Conservation (phyloP, 192 early-diverging fungal genomes). For the Helicostylum pulchrum region DNA sequence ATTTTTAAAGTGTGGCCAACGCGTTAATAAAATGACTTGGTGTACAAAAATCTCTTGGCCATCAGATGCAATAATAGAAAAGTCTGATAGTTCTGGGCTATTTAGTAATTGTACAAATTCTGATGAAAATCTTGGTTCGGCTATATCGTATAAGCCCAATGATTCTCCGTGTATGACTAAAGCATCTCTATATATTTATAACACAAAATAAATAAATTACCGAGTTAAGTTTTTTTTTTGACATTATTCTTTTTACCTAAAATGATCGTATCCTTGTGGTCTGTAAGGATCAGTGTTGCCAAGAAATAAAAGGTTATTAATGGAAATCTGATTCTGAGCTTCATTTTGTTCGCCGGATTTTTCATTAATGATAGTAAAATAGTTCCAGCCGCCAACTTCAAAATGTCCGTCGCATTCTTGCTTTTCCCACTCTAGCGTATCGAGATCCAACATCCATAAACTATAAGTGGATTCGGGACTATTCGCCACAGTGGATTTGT, state of each 20-base stretch:
- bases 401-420: conserved; percentile 47
- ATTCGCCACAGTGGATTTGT: conserved; percentile 15
- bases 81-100: conserved; percentile 55
- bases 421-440: conserved; percentile 54
- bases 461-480: conserved; percentile 36
- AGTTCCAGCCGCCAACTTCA: conserved; percentile 55
- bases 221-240: not conserved
- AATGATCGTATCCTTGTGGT: conserved; percentile 55
- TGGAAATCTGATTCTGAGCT: conserved; percentile 23
- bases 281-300: conserved; percentile 53
- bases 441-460: conserved; percentile 58
- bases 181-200: conserved; percentile 33
- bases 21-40: conserved; percentile 48
- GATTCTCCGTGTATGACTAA: conserved; percentile 53
- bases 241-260: too few relatives aligned
- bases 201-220: not conserved
- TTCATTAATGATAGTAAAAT: conserved; percentile 49
- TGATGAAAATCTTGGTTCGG: conserved; percentile 34
- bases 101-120: conserved; percentile 50
- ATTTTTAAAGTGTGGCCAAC: conserved; percentile 62
- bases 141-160: conserved; percentile 52
- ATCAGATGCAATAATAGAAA: conserved; percentile 42
- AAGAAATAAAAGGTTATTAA: conserved; percentile 46
- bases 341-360: conserved; percentile 24
- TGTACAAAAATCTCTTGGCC: conserved; percentile 50